Conservation (phyloP, 2,329 filamentous ascomycete genomes). For the Zymoseptoria tritici region DNA sequence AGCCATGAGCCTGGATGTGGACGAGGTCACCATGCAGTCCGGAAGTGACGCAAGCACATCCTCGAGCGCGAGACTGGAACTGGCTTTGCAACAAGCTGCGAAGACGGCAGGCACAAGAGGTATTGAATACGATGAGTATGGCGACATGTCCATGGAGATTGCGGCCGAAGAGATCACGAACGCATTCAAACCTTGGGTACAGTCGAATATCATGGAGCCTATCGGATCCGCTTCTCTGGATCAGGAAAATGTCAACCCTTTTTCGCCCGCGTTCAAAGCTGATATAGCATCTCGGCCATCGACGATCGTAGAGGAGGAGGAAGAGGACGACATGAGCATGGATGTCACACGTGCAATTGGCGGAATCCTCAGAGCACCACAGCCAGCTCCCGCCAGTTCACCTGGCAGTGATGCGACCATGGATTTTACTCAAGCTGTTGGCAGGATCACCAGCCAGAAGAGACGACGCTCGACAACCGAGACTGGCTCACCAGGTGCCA, state of each 20-base stretch:
- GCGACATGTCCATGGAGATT: constrained; percentile 46
- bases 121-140: constrained; percentile 51
- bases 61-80: constrained; percentile 68
- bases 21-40: constrained; percentile 41
- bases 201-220: constrained; percentile 36
- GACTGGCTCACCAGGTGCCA: constrained; percentile 26
- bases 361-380: constrained; percentile 56
- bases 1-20: constrained; percentile 67
- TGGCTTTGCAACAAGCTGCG: constrained; percentile 68
- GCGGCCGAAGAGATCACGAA: constrained; percentile 64
- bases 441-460: constrained; percentile 43
- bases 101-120: constrained; percentile 66
- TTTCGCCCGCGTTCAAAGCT: constrained; percentile 38
- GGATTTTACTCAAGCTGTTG: constrained; percentile 51
- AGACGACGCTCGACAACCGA: constrained; percentile 35
- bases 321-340: constrained; percentile 73
- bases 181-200: constrained; percentile 65
- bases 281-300: constrained; percentile 21
- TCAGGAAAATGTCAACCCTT: constrained; percentile 46
- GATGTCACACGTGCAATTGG: constrained; percentile 82
- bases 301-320: constrained; percentile 31
- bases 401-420: constrained; percentile 41
- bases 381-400: constrained; percentile 29
- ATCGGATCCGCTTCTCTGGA: constrained; percentile 29
- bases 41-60: constrained; percentile 47